A percentile compares a stretch with the other conserved stretches of the same genome.
phyloP scores from a whole-genome alignment of 2,329 filamentous ascomycete genomes.

The Trematosphaeria pertusa region DNA sequence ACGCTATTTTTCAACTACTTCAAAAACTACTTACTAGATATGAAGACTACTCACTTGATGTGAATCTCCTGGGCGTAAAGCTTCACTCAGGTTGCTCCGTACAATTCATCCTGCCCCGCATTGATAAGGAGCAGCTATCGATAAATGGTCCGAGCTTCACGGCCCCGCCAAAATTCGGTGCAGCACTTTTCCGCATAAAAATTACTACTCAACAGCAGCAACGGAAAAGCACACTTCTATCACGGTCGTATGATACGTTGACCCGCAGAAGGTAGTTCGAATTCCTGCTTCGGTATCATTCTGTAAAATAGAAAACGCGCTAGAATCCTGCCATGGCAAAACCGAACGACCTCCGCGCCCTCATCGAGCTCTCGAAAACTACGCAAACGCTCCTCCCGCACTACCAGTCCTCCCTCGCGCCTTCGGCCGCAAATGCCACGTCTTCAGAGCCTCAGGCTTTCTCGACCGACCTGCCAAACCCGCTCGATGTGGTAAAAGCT shows the following conservation, averaged over 20 bases:
- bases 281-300: no score
- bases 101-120: neutral
- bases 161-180: neutral
- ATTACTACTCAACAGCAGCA: neutral
- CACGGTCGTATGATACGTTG: no score
- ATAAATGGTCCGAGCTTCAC: neutral
- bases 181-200: neutral
- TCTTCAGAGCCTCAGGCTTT: slow-evolving; percentile 17
- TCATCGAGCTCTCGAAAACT: slow-evolving; percentile 44
- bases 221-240: no score
- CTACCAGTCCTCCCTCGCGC: slow-evolving; percentile 44
- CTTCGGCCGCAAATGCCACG: slow-evolving; percentile 13
- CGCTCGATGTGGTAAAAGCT: slow-evolving; percentile 74
- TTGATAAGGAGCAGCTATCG: neutral
- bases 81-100: neutral
- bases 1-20: no score
- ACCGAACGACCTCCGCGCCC: slow-evolving; percentile 33
- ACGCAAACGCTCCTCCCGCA: slow-evolving; percentile 46
- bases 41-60: no score
- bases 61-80: no score
- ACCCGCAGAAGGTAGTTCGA: no score
- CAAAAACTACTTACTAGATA: no score
- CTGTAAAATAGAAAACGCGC: no score
- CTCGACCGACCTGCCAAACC: slow-evolving; percentile 40
- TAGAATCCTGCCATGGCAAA: no score